Conservation (phyloP, 768 basidiomycete genomes). For the Hygrocybe punicea region DNA sequence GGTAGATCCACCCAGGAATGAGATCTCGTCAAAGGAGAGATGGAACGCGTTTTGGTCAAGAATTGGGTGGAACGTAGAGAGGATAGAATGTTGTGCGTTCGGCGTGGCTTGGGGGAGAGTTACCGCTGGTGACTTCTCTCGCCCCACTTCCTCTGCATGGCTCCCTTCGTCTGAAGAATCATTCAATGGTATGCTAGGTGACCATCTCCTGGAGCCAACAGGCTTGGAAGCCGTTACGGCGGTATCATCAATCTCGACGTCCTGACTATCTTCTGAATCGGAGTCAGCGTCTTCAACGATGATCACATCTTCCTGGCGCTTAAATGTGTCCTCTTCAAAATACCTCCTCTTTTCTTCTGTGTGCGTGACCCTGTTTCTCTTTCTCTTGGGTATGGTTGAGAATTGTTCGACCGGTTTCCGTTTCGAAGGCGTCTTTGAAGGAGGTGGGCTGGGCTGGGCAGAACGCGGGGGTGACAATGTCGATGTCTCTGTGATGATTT, state of each 20-base stretch:
- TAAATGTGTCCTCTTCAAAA: conserved; percentile 33
- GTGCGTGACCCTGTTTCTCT: conserved; percentile 16
- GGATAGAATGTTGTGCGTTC: conserved; percentile 16
- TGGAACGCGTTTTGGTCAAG: conserved; percentile 45
- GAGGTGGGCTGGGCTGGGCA: conserved; percentile 5
- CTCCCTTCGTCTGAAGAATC: conserved; percentile 51
- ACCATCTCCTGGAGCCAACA: conserved; percentile 41
- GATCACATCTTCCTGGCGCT: conserved; percentile 38
- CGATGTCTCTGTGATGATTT: conserved; percentile 13
- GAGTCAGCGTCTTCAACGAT: conserved; percentile 32
- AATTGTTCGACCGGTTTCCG: conserved; percentile 40
- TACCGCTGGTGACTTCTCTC: neutral
- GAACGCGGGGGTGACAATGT: conserved; percentile 11
- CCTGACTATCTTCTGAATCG: conserved; percentile 8
- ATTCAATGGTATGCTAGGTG: conserved; percentile 50
- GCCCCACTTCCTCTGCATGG: conserved; percentile 14
- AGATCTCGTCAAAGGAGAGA: conserved; percentile 41
- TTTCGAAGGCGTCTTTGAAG: conserved; percentile 34
- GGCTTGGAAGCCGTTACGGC: conserved; percentile 17
- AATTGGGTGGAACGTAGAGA: conserved; percentile 53
- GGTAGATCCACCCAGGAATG: conserved; percentile 19
- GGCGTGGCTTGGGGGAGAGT: neutral
- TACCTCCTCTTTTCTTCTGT: conserved; percentile 31
- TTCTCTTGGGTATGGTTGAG: conserved; percentile 26
- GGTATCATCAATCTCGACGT: conserved; percentile 16